phyloP scores from a whole-genome alignment of 106 monocot species.

The Ottelia alismoides region DNA sequence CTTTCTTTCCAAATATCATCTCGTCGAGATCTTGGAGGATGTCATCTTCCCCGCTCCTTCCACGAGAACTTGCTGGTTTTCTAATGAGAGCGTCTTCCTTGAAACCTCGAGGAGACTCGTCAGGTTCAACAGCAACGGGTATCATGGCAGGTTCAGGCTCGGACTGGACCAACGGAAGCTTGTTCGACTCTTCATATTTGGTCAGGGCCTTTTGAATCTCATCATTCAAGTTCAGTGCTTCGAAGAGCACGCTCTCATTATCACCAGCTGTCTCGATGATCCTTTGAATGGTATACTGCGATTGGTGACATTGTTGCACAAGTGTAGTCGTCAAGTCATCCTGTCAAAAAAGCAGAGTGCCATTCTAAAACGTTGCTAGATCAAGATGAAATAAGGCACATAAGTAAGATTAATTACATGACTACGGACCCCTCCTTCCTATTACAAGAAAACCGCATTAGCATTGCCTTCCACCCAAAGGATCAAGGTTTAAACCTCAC shows the following conservation, averaged over 20 bases:
- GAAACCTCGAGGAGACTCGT: constrained; percentile 34
- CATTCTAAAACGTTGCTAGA: no score
- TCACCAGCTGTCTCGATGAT: constrained; percentile 30
- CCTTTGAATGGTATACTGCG: constrained; percentile 29
- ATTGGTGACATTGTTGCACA: constrained; percentile 33
- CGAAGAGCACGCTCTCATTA: constrained; percentile 26
- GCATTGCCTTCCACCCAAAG: no score
- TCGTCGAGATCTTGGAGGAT: constrained; percentile 72
- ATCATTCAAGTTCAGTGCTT: constrained; percentile 39
- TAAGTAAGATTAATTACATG: no score
- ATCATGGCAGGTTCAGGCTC: constrained; percentile 79
- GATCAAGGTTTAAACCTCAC: no score
- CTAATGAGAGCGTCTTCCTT: constrained; percentile 44
- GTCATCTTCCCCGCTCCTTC: constrained; percentile 29
- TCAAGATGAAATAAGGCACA: no score
- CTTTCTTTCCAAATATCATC: constrained; percentile 79
- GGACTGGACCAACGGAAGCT: constrained; percentile 25
- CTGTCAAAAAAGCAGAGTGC: constrained; percentile 13
- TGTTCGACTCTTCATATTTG: constrained; percentile 38
- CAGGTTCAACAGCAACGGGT: constrained; percentile 67
- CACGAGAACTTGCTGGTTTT: constrained; percentile 33
- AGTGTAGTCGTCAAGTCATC: constrained; percentile 34
- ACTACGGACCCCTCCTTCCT: no score
- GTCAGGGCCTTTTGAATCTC: constrained; percentile 38
- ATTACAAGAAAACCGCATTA: no score